These are phyloP conservation scores for Penicillium silybi DNA, from an alignment of 495 filamentous ascomycete species.

Conservation along the genomic window DNA sequence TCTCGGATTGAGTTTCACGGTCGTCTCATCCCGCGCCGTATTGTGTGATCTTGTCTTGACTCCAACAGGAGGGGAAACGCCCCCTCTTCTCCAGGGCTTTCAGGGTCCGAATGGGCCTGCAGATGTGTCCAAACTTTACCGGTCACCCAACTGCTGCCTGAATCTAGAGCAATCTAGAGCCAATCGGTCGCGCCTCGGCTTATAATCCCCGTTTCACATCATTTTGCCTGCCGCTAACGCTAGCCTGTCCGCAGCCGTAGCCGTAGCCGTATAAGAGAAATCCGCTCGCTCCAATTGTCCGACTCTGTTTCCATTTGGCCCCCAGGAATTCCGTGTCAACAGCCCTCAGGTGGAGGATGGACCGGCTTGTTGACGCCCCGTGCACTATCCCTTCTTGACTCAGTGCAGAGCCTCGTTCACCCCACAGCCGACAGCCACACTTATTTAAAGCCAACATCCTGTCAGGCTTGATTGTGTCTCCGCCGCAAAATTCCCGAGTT, in stretches of 20 bases:
- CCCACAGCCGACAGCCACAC: slow-evolving; percentile 4
- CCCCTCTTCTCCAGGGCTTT: background rate
- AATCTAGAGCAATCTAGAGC: background rate
- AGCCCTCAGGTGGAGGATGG: background rate
- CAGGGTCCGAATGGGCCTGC: background rate
- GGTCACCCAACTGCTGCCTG: background rate
- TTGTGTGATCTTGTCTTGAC: slow-evolving; percentile 10
- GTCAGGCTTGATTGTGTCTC: background rate
- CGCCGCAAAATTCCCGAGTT: background rate
- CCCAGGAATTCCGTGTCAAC: background rate
- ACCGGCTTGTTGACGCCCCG: slow-evolving; percentile 1
- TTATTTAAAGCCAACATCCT: background rate
- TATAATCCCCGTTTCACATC: slow-evolving; percentile 12
- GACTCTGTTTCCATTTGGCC: background rate
- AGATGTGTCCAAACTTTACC: background rate
- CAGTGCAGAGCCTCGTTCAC: slow-evolving; percentile 3
- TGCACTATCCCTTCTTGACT: slow-evolving; percentile 1
- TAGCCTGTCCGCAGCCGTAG: slow-evolving; percentile 1
- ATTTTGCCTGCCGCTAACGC: slow-evolving; percentile 3
- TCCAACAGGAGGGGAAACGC: background rate
- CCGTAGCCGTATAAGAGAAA: slow-evolving; percentile 2
- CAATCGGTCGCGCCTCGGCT: slow-evolving; percentile 15
- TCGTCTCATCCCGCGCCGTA: slow-evolving; percentile 5
- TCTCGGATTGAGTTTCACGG: background rate
- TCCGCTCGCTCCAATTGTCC: background rate